A percentile compares a stretch with the other conserved stretches of the same genome.
Conservation (phyloP, 257 asterid genomes). For the Lycium barbarum region DNA sequence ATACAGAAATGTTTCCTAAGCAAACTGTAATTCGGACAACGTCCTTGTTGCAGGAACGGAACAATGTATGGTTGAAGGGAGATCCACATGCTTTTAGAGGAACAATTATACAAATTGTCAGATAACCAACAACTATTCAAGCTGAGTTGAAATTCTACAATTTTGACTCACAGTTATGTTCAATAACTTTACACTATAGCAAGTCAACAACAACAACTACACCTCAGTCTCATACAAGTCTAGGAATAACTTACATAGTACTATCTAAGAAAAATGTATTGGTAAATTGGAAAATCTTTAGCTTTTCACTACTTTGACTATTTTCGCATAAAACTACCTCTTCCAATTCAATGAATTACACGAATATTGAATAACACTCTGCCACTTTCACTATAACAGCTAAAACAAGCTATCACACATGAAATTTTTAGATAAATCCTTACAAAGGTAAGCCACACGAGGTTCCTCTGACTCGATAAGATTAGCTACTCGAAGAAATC, state of each 20-base stretch:
- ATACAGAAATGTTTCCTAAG: too few species aligned
- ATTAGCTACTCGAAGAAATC: conserved; percentile 90
- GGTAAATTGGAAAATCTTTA: neutral
- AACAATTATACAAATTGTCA: too few species aligned
- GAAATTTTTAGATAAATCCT: conserved; percentile 34
- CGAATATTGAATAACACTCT: neutral
- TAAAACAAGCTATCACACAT: neutral
- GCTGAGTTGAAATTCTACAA: neutral
- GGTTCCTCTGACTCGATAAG: conserved; percentile 80
- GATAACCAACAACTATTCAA: neutral
- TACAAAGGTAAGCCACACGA: conserved; percentile 88
- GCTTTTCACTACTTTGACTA: neutral
- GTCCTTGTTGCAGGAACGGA: neutral
- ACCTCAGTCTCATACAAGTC: too few species aligned
- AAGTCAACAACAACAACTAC: too few species aligned
- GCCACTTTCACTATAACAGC: neutral
- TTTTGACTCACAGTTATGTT: neutral
- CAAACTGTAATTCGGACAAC: neutral
- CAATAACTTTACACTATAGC: too few species aligned
- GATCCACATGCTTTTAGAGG: neutral
- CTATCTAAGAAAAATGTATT: neutral
- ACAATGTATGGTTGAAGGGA: neutral
- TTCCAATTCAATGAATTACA: neutral
- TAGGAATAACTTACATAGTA: neutral
- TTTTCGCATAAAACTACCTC: neutral